These are phyloP conservation scores for Candida sithepensis DNA, from an alignment of 805 yeast genomes.

Conservation along the genomic window DNA sequence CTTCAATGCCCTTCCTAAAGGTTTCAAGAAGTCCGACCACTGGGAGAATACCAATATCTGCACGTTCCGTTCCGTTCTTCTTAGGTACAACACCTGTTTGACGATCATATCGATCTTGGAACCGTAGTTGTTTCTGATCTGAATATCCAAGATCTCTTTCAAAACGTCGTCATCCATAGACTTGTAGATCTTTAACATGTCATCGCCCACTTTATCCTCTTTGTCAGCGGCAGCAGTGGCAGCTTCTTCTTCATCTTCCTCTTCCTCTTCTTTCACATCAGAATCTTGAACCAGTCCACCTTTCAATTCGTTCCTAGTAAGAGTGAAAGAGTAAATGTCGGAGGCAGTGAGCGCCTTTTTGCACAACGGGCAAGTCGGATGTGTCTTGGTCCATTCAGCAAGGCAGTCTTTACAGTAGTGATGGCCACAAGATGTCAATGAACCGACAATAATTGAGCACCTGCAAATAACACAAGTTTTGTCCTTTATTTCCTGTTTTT, in stretches of 20 bases:
- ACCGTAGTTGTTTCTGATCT: conserved; percentile 57
- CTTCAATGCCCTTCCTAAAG: conserved; percentile 63
- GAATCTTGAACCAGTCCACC: conserved; percentile 40
- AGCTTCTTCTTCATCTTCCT: conserved; percentile 1
- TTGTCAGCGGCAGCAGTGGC: background rate
- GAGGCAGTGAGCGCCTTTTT: conserved; percentile 44
- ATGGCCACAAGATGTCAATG: conserved; percentile 89
- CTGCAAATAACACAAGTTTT: conserved; percentile 77
- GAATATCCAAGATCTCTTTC: conserved; percentile 42
- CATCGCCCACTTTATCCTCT: conserved; percentile 24
- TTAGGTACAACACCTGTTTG: conserved; percentile 64
- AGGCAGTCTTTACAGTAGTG: conserved; percentile 83
- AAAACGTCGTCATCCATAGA: conserved; percentile 41
- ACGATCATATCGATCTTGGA: conserved; percentile 84
- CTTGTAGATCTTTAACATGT: conserved; percentile 41
- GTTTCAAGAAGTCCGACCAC: conserved; percentile 70
- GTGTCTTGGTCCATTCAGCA: conserved; percentile 58
- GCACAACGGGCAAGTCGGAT: conserved; percentile 77
- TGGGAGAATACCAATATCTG: conserved; percentile 90
- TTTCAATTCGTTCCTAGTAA: conserved; percentile 47
- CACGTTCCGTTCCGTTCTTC: conserved; percentile 51
- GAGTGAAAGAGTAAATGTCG: conserved; percentile 70
- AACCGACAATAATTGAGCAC: conserved; percentile 64
- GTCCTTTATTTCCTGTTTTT: conserved; percentile 28
- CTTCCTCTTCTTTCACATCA: background rate